Evolutionary conservation across 1,284 basidiomycete species (phyloP).

Genomic region (Termitomyces sp.): DNA sequence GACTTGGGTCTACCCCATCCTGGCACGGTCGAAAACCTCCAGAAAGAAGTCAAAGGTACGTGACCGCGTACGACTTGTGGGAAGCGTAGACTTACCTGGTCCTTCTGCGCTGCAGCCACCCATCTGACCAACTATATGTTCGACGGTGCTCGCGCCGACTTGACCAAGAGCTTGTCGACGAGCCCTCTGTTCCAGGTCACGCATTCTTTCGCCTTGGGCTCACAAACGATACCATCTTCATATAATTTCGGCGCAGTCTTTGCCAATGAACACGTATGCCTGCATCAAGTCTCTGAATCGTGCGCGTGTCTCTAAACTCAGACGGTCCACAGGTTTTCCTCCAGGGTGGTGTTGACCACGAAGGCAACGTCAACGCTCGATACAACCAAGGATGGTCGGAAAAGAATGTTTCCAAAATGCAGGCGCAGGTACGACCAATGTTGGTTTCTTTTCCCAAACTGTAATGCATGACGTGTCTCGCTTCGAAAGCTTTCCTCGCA

Average conservation of each 20-base stretch:
- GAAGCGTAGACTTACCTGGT: constrained; percentile 6
- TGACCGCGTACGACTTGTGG: constrained; percentile 1
- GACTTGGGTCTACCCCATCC: constrained; percentile 81
- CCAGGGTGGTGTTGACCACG: constrained; percentile 92
- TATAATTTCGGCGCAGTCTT: constrained; percentile 97
- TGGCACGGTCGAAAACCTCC: constrained; percentile 85
- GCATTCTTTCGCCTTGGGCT: constrained; percentile 89
- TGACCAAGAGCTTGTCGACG: constrained; percentile 90
- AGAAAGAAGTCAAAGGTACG: constrained; percentile 86
- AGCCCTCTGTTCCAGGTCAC: constrained; percentile 98
- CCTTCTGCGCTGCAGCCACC: constrained; percentile 53
- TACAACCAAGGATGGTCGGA: constrained; percentile 88
- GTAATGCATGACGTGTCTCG: constrained; percentile 17
- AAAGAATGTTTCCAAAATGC: constrained; percentile 80
- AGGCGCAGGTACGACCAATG: constrained; percentile 69
- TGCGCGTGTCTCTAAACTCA: constrained; percentile 16
- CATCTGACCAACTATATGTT: constrained; percentile 95
- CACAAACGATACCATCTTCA: constrained; percentile 67
- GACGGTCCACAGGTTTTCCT: constrained; percentile 65
- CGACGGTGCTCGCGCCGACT: constrained; percentile 94
- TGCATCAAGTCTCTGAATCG: not conserved
- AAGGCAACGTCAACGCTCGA: constrained; percentile 86
- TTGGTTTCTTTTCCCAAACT: not conserved
- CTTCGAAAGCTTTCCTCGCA: constrained; percentile 53
- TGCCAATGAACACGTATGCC: constrained; percentile 74